phyloP scores from a whole-genome alignment of 441 rosid species.

The Adansonia rubrostipa region DNA sequence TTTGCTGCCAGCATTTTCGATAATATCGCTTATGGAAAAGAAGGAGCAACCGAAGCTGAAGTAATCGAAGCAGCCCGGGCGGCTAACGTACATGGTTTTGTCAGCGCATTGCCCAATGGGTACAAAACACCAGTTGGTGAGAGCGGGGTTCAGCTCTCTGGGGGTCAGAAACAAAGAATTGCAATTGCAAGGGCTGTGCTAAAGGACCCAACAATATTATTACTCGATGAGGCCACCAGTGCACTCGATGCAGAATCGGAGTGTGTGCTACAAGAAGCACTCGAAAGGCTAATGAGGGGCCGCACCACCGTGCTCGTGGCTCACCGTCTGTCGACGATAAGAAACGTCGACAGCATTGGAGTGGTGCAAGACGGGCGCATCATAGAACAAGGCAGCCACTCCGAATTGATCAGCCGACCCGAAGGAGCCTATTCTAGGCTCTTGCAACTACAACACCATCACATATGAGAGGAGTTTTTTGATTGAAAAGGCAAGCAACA shows the following conservation, averaged over 20 bases:
- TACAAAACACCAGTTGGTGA: conserved; percentile 97
- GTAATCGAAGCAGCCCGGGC: conserved; percentile 93
- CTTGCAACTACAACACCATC: conserved; percentile 87
- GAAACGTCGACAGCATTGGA: conserved; percentile 88
- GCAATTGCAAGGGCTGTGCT: conserved; percentile 99
- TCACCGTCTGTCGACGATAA: conserved; percentile 88
- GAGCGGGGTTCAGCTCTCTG: conserved; percentile 94
- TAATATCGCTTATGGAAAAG: conserved; percentile 93
- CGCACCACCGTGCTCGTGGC: conserved; percentile 94
- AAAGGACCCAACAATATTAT: conserved; percentile 84
- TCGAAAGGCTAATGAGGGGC: conserved; percentile 95
- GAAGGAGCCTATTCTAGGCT: conserved; percentile 95
- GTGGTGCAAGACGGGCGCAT: conserved; percentile 95
- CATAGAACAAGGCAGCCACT: conserved; percentile 92
- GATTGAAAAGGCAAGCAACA: conserved; percentile 35
- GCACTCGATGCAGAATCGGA: conserved; percentile 96
- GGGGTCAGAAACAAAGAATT: conserved; percentile 98
- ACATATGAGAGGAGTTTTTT: conserved; percentile 53
- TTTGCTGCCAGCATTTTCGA: conserved; percentile 92
- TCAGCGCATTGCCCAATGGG: conserved; percentile 89
- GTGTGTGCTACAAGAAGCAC: conserved; percentile 95
- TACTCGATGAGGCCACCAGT: conserved; percentile 95
- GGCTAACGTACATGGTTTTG: conserved; percentile 91
- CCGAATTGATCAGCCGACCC: conserved; percentile 69
- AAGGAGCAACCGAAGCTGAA: conserved; percentile 88